Evolutionary conservation across 192 early-diverging fungal species (phyloP).

Genomic region (Coemansia sp.): DNA sequence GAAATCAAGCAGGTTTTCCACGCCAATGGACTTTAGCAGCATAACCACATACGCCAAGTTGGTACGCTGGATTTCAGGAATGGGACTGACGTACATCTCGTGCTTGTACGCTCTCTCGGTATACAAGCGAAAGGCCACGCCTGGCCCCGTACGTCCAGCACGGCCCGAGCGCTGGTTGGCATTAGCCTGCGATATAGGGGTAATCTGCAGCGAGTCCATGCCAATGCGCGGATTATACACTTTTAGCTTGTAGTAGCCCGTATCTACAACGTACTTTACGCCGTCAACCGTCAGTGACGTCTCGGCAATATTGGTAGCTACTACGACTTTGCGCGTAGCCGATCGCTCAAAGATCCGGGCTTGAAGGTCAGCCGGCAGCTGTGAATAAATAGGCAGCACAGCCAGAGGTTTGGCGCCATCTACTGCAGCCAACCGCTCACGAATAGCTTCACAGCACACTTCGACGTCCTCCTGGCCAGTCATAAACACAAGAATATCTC

Average conservation of each 20-base stretch:
- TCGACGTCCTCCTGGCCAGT: conserved; percentile 99
- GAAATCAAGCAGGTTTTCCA: conserved; percentile 88
- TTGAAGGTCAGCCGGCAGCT: conserved; percentile 92
- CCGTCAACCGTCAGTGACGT: conserved; percentile 98
- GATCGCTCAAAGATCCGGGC: conserved; percentile 94
- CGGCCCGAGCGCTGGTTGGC: conserved; percentile 95
- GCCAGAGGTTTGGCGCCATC: conserved; percentile 65
- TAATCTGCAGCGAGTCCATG: conserved; percentile 94
- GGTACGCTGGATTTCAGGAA: conserved; percentile 96
- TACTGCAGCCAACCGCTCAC: conserved; percentile 68
- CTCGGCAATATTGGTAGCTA: conserved; percentile 99
- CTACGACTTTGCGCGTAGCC: conserved; percentile 82
- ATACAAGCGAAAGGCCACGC: conserved; percentile 93
- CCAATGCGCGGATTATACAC: conserved; percentile 94
- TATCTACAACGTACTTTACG: conserved; percentile 93
- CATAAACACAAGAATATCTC: conserved; percentile 93
- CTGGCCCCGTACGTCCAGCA: conserved; percentile 93
- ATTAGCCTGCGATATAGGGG: conserved; percentile 92
- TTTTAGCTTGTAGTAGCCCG: conserved; percentile 95
- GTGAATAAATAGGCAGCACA: conserved; percentile 92
- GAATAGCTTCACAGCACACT: conserved; percentile 67
- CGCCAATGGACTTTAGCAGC: conserved; percentile 92
- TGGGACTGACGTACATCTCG: conserved; percentile 92
- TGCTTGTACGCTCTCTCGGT: conserved; percentile 88
- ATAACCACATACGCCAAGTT: conserved; percentile 91